A percentile compares a stretch with the other conserved stretches of the same genome.
phyloP scores from a whole-genome alignment of 1,284 basidiomycete genomes.

The Cryptococcus maquisensis region DNA sequence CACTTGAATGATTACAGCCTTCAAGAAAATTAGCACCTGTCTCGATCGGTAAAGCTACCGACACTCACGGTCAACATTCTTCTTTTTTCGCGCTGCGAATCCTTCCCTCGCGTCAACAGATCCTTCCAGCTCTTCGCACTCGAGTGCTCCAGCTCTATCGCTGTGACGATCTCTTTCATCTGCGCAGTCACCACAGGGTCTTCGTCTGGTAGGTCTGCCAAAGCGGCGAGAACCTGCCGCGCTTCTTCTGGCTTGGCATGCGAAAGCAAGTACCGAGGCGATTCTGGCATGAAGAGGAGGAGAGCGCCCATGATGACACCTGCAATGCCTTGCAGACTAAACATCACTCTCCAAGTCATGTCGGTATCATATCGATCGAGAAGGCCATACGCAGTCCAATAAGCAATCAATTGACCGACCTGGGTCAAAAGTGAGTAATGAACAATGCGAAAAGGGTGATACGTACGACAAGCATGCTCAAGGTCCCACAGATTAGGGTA shows the following conservation, averaged over 20 bases:
- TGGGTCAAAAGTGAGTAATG: not conserved
- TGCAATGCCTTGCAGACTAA: slow-evolving; percentile 14
- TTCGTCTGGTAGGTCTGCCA: slow-evolving; percentile 10
- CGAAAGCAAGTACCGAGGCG: slow-evolving; percentile 15
- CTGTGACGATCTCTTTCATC: slow-evolving; percentile 14
- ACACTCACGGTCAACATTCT: slow-evolving; percentile 19
- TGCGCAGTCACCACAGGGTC: slow-evolving; percentile 3
- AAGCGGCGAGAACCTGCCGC: slow-evolving; percentile 8
- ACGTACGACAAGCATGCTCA: slow-evolving; percentile 22
- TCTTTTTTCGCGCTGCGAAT: slow-evolving; percentile 16
- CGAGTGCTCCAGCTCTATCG: slow-evolving; percentile 17
- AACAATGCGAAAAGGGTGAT: not conserved
- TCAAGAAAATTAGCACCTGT: not conserved
- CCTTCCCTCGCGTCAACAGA: slow-evolving; percentile 9
- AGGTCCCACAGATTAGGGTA: slow-evolving; percentile 17
- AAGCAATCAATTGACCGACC: slow-evolving; percentile 23
- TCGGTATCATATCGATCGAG: slow-evolving; percentile 13
- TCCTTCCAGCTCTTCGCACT: slow-evolving; percentile 14
- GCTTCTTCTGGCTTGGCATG: slow-evolving; percentile 9
- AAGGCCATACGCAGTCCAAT: slow-evolving; percentile 22
- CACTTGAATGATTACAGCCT: slow-evolving; percentile 1
- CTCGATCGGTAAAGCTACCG: not conserved
- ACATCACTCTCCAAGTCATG: slow-evolving; percentile 16
- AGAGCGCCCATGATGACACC: slow-evolving; percentile 11
- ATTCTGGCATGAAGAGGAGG: slow-evolving; percentile 17